A percentile compares a stretch with the other conserved stretches of the same genome.
Evolutionary conservation across 2,329 filamentous ascomycete genomes (phyloP).

Genomic region (Exophiala aquamarina): DNA sequence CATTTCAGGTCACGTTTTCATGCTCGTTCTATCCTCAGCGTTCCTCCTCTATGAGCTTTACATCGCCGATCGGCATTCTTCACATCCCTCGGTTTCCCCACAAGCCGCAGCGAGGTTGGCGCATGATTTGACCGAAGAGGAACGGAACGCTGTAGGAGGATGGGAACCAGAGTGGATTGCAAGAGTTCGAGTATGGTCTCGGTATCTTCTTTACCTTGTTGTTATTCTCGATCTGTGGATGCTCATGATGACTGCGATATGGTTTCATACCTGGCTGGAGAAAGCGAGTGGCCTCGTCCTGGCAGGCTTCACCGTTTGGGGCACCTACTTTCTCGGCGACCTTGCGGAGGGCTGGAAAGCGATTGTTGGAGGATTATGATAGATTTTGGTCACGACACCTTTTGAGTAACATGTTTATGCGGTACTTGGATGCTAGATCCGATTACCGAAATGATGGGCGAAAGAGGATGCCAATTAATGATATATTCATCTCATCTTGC

Average conservation of each 20-base stretch:
- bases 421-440: no score
- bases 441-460: no score
- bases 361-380: constrained; percentile 46
- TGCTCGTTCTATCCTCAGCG: constrained; percentile 80
- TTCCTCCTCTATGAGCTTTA: constrained; percentile 81
- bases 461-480: no score
- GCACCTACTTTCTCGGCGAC: constrained; percentile 53
- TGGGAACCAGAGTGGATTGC: constrained; percentile 42
- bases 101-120: constrained; percentile 49
- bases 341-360: constrained; percentile 43
- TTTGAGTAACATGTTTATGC: no score
- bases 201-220: constrained; percentile 55
- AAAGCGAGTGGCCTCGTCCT: constrained; percentile 63
- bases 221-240: constrained; percentile 83
- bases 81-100: constrained; percentile 27
- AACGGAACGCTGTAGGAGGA: constrained; percentile 32
- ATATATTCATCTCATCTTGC: no score
- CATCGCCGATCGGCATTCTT: constrained; percentile 58
- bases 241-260: constrained; percentile 97
- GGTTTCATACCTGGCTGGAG: constrained; percentile 98
- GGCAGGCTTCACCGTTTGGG: constrained; percentile 49
- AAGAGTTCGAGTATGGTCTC: constrained; percentile 57
- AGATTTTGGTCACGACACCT: neutral
- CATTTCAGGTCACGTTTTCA: constrained; percentile 91
- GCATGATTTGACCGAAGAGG: constrained; percentile 42